Percentiles rank a stretch among this genome's conserved stretches.
Conservation (phyloP, 352 stramenopile genomes). For the Thraustotheca clavata region DNA sequence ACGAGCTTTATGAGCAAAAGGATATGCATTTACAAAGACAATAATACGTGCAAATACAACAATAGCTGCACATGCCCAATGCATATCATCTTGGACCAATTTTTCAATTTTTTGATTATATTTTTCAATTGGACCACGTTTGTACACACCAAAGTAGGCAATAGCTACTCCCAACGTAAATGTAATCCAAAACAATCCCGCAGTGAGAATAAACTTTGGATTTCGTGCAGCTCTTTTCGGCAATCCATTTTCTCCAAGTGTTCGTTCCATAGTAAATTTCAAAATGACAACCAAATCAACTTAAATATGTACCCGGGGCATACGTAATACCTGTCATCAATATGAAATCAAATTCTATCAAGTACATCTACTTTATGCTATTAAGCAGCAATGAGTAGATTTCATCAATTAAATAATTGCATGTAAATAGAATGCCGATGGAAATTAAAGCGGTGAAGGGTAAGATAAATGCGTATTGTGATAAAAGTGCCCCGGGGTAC, state of each 20-base stretch:
- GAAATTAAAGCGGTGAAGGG: no score
- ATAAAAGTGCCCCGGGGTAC: not conserved
- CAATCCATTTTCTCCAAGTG: not conserved
- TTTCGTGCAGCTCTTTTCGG: not conserved
- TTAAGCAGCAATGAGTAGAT: no score
- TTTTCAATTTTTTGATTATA: not conserved
- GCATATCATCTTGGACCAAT: not conserved
- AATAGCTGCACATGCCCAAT: constrained; percentile 34
- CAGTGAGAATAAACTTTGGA: not conserved
- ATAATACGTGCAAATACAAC: constrained; percentile 40
- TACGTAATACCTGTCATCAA: no score
- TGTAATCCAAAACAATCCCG: not conserved
- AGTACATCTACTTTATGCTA: no score
- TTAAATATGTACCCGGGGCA: no score
- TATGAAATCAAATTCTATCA: no score
- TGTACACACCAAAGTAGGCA: not conserved
- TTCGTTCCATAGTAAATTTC: not conserved
- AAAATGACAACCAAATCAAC: no score
- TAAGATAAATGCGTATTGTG: not conserved
- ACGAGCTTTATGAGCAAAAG: not conserved
- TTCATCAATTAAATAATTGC: no score
- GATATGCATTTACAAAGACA: constrained; percentile 20
- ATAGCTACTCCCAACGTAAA: not conserved
- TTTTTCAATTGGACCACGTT: not conserved
- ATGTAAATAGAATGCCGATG: no score